phyloP scores from a whole-genome alignment of 345 rosid genomes.

The Eucalyptus regnans region DNA sequence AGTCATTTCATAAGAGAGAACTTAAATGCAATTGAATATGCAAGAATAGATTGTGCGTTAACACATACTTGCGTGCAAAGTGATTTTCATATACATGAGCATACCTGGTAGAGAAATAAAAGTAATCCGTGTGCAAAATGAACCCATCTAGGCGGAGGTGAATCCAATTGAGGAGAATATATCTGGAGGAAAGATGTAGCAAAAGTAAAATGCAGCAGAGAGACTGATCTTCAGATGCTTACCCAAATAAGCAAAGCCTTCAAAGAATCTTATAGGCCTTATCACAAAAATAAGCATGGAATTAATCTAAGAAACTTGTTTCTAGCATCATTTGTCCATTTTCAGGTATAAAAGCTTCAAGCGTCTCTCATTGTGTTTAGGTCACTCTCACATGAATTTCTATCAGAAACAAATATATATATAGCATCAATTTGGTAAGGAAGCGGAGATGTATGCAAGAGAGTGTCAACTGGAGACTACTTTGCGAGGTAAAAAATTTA shows the following conservation, averaged over 20 bases:
- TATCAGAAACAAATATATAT: not conserved
- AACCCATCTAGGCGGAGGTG: conserved; percentile 97
- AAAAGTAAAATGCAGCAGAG: not conserved
- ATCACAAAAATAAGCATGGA: not conserved
- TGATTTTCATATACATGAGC: not conserved
- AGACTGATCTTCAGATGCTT: not conserved
- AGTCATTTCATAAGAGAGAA: not conserved
- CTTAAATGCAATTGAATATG: not conserved
- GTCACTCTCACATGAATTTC: not conserved
- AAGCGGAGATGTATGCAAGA: not conserved
- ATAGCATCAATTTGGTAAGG: not conserved
- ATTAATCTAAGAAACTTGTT: not conserved
- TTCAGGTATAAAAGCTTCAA: not conserved
- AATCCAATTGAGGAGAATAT: conserved; percentile 80
- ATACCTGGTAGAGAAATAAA: conserved; percentile 91
- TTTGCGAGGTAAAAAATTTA: not conserved
- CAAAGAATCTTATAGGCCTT: not conserved
- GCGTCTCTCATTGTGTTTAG: not conserved
- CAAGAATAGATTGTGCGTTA: not conserved
- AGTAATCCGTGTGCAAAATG: conserved; percentile 86
- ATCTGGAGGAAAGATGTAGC: conserved; percentile 18
- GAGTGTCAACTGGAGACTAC: not conserved
- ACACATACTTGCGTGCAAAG: not conserved
- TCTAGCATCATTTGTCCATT: not conserved
- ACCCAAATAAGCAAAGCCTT: not conserved